phyloP scores from a whole-genome alignment of 208 protist species.

The Trypanosoma lewisi region DNA sequence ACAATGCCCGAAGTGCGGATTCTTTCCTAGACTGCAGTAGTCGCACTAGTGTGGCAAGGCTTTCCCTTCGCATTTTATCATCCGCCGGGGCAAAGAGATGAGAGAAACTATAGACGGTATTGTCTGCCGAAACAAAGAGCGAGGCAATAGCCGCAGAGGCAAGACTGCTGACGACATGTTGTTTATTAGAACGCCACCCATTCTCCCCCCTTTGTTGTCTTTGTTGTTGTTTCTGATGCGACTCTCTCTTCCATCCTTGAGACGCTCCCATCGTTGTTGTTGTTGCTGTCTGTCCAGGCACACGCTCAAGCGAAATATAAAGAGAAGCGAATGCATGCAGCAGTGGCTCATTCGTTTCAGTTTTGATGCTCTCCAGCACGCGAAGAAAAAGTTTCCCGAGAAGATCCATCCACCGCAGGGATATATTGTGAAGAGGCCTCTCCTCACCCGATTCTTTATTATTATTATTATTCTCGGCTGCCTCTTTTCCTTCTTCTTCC shows the following conservation, averaged over 20 bases:
- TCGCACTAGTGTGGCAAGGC: slow-evolving; percentile 9
- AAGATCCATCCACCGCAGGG: slow-evolving; percentile 21
- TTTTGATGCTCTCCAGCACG: slow-evolving; percentile 11
- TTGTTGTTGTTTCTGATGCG: not conserved
- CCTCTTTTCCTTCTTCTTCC: not conserved
- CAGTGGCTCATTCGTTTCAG: not conserved
- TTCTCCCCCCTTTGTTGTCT: too few relatives aligned
- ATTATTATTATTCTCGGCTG: not conserved
- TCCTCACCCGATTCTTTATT: not conserved
- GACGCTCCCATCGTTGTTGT: not conserved
- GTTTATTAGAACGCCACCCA: not conserved
- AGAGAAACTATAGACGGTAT: not conserved
- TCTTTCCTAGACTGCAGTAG: slow-evolving; percentile 8
- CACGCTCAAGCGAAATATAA: slow-evolving; percentile 21
- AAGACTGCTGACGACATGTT: not conserved
- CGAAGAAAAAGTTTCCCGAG: slow-evolving; percentile 7
- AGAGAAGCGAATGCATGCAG: slow-evolving; percentile 12
- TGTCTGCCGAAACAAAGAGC: not conserved
- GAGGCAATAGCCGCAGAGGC: slow-evolving; percentile 1
- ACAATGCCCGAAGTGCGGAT: not conserved
- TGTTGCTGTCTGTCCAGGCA: not conserved
- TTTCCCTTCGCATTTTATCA: not conserved
- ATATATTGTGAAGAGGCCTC: not conserved
- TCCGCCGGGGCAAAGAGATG: slow-evolving; percentile 18
- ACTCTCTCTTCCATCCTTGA: not conserved